Conservation (phyloP, 139 green algal genomes). For the Micractinium conductrix region DNA sequence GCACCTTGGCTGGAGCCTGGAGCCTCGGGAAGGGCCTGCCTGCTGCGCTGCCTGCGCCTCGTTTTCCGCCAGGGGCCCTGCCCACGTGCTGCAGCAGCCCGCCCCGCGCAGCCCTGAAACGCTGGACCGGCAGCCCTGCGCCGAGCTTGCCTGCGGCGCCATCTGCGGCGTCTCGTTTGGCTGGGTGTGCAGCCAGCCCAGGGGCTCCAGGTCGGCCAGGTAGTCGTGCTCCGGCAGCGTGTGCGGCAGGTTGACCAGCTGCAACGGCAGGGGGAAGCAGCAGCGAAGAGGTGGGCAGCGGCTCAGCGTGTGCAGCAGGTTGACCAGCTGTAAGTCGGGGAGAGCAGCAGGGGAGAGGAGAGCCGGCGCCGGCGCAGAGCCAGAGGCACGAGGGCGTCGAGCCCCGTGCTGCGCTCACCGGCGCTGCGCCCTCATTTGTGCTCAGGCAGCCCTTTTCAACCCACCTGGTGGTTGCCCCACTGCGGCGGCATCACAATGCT, state of each 20-base stretch:
- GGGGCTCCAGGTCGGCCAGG: conserved; percentile 95
- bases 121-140: too few relatives aligned
- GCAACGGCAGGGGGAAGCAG: background rate
- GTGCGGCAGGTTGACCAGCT: conserved; percentile 87
- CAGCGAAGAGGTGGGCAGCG: background rate
- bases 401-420: too few relatives aligned
- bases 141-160: conserved; percentile 72
- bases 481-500: conserved; percentile 97
- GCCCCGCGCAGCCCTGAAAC: background rate
- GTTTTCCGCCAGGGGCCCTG: too few relatives aligned
- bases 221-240: conserved; percentile 95
- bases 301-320: conserved; percentile 84
- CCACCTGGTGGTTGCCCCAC: conserved; percentile 93
- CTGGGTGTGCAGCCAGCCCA: conserved; percentile 99
- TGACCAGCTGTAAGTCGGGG: conserved; percentile 58
- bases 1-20: too few relatives aligned
- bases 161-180: conserved; percentile 96
- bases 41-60: too few relatives aligned
- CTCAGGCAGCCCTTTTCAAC: background rate
- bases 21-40: too few relatives aligned
- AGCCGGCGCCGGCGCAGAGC: too few relatives aligned
- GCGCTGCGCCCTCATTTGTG: background rate
- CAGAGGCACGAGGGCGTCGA: too few relatives aligned
- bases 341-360: background rate
- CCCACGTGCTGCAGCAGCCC: too few relatives aligned